Base-by-base conservation (phyloP, 2,329 filamentous ascomycete genomes). In the Pestalotiopsis sp. region DNA sequence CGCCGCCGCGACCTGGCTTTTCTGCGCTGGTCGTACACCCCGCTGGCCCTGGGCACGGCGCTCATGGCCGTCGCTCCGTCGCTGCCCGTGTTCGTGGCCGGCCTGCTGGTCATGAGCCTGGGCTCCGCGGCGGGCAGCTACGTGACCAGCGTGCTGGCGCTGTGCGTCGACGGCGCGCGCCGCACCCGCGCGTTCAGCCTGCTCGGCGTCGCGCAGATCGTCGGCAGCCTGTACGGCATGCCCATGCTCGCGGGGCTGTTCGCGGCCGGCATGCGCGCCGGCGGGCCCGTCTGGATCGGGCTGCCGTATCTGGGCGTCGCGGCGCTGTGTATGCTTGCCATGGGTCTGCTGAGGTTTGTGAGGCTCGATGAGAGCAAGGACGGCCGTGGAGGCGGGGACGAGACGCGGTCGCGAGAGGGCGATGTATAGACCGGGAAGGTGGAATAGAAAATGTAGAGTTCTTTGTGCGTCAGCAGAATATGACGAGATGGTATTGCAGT, bases 231-330 rank as follows among this genome's bases (percentile, higher is more conserved):
- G 12, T 78, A 76, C 71, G 57, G 74, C n/a, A 70, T 69, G 20
- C 76, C 77, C 17, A 69, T 72, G 39, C 74, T 78, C 11, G 77
- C 77, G 0, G 75, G 69, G 1, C 70, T 78, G 1, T 78, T 78
- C 59, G 73, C 73, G 4, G 66, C 75, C 4, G 77, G 77, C 17
- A 78, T 78, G 77, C 69, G 69, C 36, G 60, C 75, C n/a, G 76
- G 75, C 27, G 76, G 75, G 9, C 31, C 31, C 31, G 23, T 64
- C 6, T 76, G 75, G 75, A 74, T 78, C 11, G 77, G 77, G 2
- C 56, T 79, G 49, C 78, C 77, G 14, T 79, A 79, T 63, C 67
- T 79, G 39, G 78, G 75, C 4, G 72, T 79, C 14, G 77, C 75
- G 4, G 49, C 70, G 56, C 31, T 73, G 4, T 67, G 65, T 36